Evolutionary conservation across 2,329 filamentous ascomycete species (phyloP).

Genomic region (Trichophyton rubrum): DNA sequence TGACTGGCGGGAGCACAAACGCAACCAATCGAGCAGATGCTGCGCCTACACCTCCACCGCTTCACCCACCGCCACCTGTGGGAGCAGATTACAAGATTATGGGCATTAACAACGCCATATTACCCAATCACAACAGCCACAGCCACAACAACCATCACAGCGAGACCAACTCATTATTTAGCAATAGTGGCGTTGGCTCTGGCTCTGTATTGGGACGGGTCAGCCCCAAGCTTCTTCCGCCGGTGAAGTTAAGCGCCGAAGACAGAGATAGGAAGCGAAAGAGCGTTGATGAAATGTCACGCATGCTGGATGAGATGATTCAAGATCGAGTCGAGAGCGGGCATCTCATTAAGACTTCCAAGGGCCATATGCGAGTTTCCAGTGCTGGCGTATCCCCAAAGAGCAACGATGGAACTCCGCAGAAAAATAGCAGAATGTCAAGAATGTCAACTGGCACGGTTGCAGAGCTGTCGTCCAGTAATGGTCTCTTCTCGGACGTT

Average conservation of each 20-base stretch:
- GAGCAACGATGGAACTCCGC: not conserved
- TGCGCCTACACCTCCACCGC: constrained; percentile 16
- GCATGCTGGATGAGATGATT: constrained; percentile 93
- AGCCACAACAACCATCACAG: constrained; percentile 17
- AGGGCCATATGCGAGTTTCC: constrained; percentile 44
- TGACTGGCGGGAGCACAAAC: constrained; percentile 30
- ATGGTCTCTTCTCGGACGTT: not conserved
- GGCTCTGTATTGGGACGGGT: constrained; percentile 14
- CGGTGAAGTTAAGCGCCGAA: constrained; percentile 13
- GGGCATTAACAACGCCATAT: not conserved
- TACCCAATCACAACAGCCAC: constrained; percentile 6
- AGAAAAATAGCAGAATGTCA: not conserved
- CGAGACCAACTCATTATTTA: constrained; percentile 7
- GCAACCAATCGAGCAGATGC: constrained; percentile 18
- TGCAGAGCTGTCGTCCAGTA: not conserved
- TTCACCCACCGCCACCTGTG: not conserved
- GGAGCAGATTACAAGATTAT: constrained; percentile 5
- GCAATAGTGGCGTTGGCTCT: constrained; percentile 20
- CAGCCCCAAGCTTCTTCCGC: constrained; percentile 21
- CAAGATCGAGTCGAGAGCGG: constrained; percentile 71
- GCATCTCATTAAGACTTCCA: constrained; percentile 49
- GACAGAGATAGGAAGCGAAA: constrained; percentile 43
- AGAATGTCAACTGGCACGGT: not conserved
- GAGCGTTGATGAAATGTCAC: constrained; percentile 84
- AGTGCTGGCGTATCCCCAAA: constrained; percentile 27